phyloP scores from a whole-genome alignment of 2,329 filamentous ascomycete species.

The Bisporella sp. region DNA sequence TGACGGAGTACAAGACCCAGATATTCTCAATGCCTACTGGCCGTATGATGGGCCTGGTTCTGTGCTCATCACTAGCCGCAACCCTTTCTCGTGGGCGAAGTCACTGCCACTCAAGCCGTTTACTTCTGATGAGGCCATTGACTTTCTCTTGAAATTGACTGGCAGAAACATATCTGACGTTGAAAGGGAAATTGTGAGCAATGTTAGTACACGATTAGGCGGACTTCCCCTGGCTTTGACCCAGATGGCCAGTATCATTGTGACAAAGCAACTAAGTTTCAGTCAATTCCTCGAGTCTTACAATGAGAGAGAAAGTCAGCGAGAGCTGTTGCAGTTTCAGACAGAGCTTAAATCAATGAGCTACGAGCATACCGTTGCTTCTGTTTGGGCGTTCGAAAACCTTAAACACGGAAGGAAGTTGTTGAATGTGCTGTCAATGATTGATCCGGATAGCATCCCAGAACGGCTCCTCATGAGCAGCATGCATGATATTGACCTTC shows the following conservation, averaged over 20 bases:
- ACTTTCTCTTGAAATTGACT: constrained; percentile 2
- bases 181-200: neutral
- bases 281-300: too few relatives aligned
- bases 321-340: too few relatives aligned
- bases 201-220: neutral
- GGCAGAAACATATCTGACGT: neutral
- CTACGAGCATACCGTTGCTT: neutral
- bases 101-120: constrained; percentile 11
- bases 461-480: too few relatives aligned
- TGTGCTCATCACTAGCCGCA: constrained; percentile 23
- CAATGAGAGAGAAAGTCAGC: too few relatives aligned
- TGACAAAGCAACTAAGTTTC: neutral
- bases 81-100: constrained; percentile 1
- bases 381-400: neutral
- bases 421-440: too few relatives aligned
- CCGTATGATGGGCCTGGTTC: constrained; percentile 15
- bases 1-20: constrained; percentile 20
- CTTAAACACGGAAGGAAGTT: neutral
- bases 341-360: neutral
- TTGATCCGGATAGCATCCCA: too few relatives aligned
- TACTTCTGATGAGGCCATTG: neutral
- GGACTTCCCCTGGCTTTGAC: constrained; percentile 2
- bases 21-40: constrained; percentile 21
- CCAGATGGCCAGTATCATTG: constrained; percentile 3
- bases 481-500: too few relatives aligned